Evolutionary conservation across 345 rosid genomes (phyloP).

Genomic region (Eutrema japonicum): DNA sequence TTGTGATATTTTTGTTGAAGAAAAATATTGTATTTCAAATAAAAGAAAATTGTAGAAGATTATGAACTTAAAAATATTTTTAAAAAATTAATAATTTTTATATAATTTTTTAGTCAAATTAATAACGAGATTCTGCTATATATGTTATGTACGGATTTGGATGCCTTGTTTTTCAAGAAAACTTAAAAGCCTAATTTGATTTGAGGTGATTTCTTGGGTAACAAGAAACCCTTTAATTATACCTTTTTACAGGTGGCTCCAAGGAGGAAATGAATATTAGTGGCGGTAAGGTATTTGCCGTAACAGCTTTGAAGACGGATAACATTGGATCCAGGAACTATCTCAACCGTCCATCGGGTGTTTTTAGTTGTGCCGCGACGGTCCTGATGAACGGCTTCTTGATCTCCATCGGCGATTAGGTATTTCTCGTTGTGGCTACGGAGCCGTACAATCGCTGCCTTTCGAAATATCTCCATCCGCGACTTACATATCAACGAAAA

Average conservation of each 20-base stretch:
- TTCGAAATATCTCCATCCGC: constrained; percentile 66
- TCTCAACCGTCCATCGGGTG: constrained; percentile 69
- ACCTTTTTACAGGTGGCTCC: constrained; percentile 73
- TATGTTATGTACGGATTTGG: not conserved
- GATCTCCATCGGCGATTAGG: constrained; percentile 62
- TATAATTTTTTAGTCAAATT: no score
- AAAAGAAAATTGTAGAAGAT: no score
- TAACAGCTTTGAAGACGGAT: constrained; percentile 68
- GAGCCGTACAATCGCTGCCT: constrained; percentile 58
- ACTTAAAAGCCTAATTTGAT: not conserved
- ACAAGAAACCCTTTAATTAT: constrained; percentile 29
- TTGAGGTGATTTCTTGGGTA: not conserved
- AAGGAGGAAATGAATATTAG: constrained; percentile 56
- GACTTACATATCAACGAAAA: not conserved
- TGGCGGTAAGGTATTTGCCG: constrained; percentile 76
- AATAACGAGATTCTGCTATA: no score
- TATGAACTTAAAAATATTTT: no score
- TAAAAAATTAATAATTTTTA: no score
- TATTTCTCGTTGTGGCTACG: constrained; percentile 78
- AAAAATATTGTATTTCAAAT: no score
- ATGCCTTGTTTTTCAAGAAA: constrained; percentile 1
- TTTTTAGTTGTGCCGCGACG: constrained; percentile 59
- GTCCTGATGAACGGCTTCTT: constrained; percentile 64
- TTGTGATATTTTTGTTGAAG: no score
- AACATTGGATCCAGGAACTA: constrained; percentile 37